These are phyloP conservation scores for Leccinum fibrillosum DNA, from an alignment of 768 basidiomycete genomes.

Conservation along the genomic window DNA sequence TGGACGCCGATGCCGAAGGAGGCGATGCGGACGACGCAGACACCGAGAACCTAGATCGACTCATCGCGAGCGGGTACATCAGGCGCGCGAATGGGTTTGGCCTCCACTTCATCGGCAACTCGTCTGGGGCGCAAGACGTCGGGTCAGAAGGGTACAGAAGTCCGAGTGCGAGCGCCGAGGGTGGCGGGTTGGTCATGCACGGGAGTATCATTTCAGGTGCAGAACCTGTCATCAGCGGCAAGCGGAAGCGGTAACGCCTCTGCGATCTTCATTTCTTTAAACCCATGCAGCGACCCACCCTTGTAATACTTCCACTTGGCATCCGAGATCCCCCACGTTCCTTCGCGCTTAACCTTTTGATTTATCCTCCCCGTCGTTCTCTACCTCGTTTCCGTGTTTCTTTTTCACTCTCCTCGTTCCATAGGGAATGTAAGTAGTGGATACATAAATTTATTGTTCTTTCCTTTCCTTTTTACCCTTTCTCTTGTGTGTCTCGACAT, in stretches of 20 bases:
- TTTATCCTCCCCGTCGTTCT: not conserved
- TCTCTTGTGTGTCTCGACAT: not conserved
- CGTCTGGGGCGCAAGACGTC: slow-evolving; percentile 15
- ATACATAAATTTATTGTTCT: not conserved
- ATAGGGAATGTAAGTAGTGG: slow-evolving; percentile 10
- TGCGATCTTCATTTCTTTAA: not conserved
- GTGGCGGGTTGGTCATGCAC: slow-evolving; percentile 1
- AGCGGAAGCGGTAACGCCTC: slow-evolving; percentile 23
- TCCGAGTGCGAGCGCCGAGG: slow-evolving; percentile 18
- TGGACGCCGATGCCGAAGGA: slow-evolving; percentile 20
- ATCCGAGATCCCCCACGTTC: not conserved
- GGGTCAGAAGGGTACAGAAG: slow-evolving; percentile 21
- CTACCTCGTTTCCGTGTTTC: not conserved
- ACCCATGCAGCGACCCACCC: not conserved
- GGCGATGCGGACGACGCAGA: slow-evolving; percentile 12
- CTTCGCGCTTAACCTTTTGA: not conserved
- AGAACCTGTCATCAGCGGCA: slow-evolving; percentile 20
- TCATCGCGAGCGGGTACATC: not conserved
- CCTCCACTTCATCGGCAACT: slow-evolving; percentile 11
- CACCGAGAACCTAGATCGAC: slow-evolving; percentile 6
- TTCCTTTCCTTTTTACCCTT: not conserved
- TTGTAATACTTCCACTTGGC: not conserved
- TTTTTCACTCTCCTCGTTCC: slow-evolving; percentile 1
- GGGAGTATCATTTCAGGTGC: slow-evolving; percentile 1
- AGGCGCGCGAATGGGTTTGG: slow-evolving; percentile 11